These are phyloP conservation scores for Pyrenochaeta sp. DNA, from an alignment of 2,329 filamentous ascomycete species.

Conservation along the genomic window DNA sequence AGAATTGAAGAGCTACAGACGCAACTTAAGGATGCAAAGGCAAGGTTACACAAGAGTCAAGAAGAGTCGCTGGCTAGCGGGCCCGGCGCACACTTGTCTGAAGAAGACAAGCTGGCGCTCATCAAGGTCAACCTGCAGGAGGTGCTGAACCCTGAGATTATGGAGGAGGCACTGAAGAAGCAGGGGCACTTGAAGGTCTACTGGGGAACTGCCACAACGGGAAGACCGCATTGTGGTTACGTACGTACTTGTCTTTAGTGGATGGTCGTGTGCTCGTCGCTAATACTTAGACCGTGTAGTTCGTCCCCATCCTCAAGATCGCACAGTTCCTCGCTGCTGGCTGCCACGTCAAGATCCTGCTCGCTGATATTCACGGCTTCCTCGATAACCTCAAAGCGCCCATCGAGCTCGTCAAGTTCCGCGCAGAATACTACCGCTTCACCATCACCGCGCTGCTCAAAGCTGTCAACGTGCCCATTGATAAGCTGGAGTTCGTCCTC, in stretches of 20 bases:
- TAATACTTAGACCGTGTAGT: slow-evolving; percentile 45
- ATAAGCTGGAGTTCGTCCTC: slow-evolving; percentile 82
- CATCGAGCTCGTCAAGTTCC: slow-evolving; percentile 82
- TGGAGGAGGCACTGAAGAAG: slow-evolving; percentile 75
- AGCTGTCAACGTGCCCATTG: slow-evolving; percentile 79
- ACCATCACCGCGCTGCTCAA: slow-evolving; percentile 78
- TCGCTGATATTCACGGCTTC: slow-evolving; percentile 73
- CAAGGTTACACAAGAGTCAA: slow-evolving; percentile 36
- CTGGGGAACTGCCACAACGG: slow-evolving; percentile 88
- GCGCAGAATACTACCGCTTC: slow-evolving; percentile 83
- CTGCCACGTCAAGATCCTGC: slow-evolving; percentile 81
- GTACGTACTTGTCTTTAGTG: slow-evolving; percentile 24
- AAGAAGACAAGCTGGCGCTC: slow-evolving; percentile 72
- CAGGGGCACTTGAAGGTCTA: slow-evolving; percentile 76
- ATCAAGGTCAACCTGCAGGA: slow-evolving; percentile 85
- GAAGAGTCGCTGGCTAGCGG: slow-evolving; percentile 24
- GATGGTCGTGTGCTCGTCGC: slow-evolving; percentile 7
- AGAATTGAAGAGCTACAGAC: slow-evolving; percentile 40
- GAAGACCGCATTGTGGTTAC: slow-evolving; percentile 89
- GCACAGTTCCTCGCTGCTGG: slow-evolving; percentile 86
- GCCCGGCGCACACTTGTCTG: slow-evolving; percentile 50
- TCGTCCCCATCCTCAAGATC: slow-evolving; percentile 87
- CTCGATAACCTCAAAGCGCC: slow-evolving; percentile 87
- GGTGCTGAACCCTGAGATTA: slow-evolving; percentile 83
- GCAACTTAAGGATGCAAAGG: slow-evolving; percentile 42